A percentile compares a stretch with the other conserved stretches of the same genome.
These are phyloP conservation scores for Pisolithus albus DNA, from an alignment of 768 basidiomycete genomes.

Conservation along the genomic window DNA sequence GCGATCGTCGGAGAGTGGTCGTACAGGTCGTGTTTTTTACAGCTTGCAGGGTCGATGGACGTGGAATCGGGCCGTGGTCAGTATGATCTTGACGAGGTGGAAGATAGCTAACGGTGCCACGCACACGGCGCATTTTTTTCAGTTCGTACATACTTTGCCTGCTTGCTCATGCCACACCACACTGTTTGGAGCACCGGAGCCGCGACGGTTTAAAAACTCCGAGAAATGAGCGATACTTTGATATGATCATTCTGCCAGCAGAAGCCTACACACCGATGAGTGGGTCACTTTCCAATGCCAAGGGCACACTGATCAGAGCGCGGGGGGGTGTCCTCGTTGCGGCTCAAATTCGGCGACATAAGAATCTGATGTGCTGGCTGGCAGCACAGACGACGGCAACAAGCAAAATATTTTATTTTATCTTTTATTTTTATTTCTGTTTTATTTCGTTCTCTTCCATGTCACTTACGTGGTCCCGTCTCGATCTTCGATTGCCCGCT, in stretches of 20 bases:
- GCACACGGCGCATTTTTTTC: neutral
- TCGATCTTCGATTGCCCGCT: neutral
- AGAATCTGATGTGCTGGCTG: conserved; percentile 1
- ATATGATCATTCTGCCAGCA: no score
- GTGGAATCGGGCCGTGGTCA: neutral
- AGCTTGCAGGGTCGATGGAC: neutral
- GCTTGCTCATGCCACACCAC: no score
- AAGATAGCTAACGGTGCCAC: neutral
- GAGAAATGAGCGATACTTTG: no score
- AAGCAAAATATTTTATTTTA: neutral
- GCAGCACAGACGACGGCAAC: neutral
- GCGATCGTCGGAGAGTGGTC: neutral
- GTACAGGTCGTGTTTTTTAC: neutral
- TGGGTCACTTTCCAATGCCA: no score
- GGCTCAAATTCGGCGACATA: conserved; percentile 1
- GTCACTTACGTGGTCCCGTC: neutral
- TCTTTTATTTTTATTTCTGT: neutral
- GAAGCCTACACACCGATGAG: no score
- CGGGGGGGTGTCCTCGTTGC: neutral
- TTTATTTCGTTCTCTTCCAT: neutral
- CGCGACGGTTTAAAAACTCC: no score
- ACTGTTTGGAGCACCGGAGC: no score
- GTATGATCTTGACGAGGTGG: neutral
- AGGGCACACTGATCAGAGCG: neutral
- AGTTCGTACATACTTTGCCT: no score